A percentile compares a stretch with the other conserved stretches of the same genome.
Evolutionary conservation across 75 land plant species (phyloP).

Genomic region (Selaginella tamariscina): DNA sequence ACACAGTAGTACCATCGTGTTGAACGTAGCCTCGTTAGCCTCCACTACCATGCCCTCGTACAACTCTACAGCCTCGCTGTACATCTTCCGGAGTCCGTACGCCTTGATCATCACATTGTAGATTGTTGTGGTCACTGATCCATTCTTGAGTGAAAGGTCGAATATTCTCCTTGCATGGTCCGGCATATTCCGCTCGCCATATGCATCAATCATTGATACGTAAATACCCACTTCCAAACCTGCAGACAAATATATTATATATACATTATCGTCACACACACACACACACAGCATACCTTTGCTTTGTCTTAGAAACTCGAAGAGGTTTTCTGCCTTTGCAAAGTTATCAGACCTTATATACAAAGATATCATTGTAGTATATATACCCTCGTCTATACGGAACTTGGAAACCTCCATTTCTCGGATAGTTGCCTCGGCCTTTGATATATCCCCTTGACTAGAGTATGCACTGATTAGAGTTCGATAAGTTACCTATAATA

Average conservation of each 20-base stretch:
- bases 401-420: neutral
- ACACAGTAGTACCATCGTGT: slow-evolving; percentile 42
- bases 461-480: neutral
- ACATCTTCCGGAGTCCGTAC: slow-evolving; percentile 38
- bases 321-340: neutral
- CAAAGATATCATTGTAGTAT: neutral
- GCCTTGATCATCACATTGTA: slow-evolving; percentile 72
- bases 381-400: neutral
- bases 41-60: slow-evolving; percentile 44
- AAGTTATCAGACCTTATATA: neutral
- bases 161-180: slow-evolving; percentile 48
- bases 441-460: neutral
- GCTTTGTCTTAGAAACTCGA: neutral
- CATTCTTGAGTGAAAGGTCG: slow-evolving; percentile 21
- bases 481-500: neutral
- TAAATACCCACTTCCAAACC: slow-evolving; percentile 16
- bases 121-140: slow-evolving; percentile 28
- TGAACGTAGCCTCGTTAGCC: slow-evolving; percentile 57
- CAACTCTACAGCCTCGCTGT: slow-evolving; percentile 42
- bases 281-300: too few relatives aligned
- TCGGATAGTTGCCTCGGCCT: neutral
- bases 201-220: slow-evolving; percentile 55
- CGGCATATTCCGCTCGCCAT: slow-evolving; percentile 51
- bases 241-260: too few relatives aligned
- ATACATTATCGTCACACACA: too few relatives aligned